phyloP scores from a whole-genome alignment of 1,139 yeast species.

The Arxiozyma heterogenica region DNA sequence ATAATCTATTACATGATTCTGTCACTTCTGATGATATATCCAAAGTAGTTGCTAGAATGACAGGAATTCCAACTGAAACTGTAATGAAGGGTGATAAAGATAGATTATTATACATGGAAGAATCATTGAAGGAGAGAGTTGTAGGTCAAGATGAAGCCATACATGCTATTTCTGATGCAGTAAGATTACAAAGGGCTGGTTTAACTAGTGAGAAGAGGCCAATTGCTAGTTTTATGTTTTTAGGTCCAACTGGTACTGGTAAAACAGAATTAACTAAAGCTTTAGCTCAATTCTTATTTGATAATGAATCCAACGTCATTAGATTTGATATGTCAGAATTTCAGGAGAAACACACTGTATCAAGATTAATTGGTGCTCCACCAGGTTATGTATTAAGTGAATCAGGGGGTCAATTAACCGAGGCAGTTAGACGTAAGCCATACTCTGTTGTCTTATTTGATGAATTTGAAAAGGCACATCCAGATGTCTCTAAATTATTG shows the following conservation, averaged over 20 bases:
- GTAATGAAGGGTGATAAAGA: conserved; percentile 93
- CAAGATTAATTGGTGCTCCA: conserved; percentile 91
- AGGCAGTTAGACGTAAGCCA: conserved; percentile 90
- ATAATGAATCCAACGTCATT: conserved; percentile 74
- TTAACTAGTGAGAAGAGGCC: conserved; percentile 89
- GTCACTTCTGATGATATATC: conserved; percentile 94
- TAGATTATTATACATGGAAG: conserved; percentile 79
- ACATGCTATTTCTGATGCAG: conserved; percentile 83
- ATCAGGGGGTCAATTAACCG: conserved; percentile 86
- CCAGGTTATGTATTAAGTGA: conserved; percentile 98
- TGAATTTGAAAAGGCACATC: conserved; percentile 98
- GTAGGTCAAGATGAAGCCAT: conserved; percentile 96
- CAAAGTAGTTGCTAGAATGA: conserved; percentile 81
- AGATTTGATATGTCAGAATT: conserved; percentile 97
- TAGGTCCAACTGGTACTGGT: conserved; percentile 98
- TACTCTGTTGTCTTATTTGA: conserved; percentile 87
- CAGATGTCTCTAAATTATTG: conserved; percentile 79
- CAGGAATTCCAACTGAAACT: conserved; percentile 91
- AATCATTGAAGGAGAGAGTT: conserved; percentile 62
- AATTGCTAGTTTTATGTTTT: conserved; percentile 88
- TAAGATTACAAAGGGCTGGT: conserved; percentile 92
- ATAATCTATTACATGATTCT: conserved; percentile 66
- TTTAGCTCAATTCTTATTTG: conserved; percentile 82
- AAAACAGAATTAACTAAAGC: conserved; percentile 91
- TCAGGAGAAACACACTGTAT: conserved; percentile 86